A percentile compares a stretch with the other conserved stretches of the same genome.
Conservation (phyloP, 345 rosid genomes). For the Sisymbrium altissimum region DNA sequence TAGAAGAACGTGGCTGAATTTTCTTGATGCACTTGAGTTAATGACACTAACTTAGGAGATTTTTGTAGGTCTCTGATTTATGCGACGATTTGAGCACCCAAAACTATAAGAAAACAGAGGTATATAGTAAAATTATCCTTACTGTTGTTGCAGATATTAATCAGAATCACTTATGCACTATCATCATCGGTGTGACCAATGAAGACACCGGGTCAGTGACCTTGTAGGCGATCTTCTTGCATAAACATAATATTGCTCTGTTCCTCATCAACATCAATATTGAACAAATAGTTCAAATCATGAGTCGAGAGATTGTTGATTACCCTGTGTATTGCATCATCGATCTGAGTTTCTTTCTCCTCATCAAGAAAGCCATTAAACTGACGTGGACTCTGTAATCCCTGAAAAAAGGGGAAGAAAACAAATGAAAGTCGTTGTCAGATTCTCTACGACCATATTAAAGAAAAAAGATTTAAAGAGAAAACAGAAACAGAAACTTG, state of each 20-base stretch:
- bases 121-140: background rate
- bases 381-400: background rate
- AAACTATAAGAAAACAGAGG: slow-evolving; percentile 20
- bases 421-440: background rate
- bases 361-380: background rate
- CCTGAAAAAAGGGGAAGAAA: background rate
- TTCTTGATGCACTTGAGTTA: background rate
- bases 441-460: background rate
- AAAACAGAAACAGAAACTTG: background rate
- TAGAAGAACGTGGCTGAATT: background rate
- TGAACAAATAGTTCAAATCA: background rate
- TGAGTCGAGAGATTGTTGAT: background rate
- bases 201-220: slow-evolving; percentile 5
- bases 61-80: background rate
- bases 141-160: slow-evolving; percentile 12
- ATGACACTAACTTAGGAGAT: background rate
- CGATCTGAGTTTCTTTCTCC: background rate
- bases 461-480: no score
- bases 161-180: slow-evolving; percentile 12
- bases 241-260: background rate
- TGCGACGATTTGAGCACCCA: slow-evolving; percentile 9
- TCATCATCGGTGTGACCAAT: slow-evolving; percentile 12
- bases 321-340: background rate
- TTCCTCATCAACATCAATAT: background rate
- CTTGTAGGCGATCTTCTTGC: slow-evolving; percentile 14